Conservation (phyloP, 768 basidiomycete species). For the Psilocybe sp. region DNA sequence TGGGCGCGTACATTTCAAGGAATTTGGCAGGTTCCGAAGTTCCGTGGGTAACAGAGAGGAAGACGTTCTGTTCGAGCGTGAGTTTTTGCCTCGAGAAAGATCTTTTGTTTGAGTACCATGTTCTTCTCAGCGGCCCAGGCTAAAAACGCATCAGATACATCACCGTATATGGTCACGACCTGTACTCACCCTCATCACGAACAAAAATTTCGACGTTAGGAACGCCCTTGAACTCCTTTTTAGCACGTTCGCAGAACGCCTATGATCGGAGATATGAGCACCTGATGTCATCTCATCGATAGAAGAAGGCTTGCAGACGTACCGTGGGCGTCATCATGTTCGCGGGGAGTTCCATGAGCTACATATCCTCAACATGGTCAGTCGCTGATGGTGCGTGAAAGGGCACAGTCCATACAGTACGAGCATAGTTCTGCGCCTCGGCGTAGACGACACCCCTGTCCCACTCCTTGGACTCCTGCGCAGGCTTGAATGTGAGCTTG, state of each 20-base stretch:
- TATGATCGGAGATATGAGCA: slow-evolving; percentile 21
- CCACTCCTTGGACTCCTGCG: slow-evolving; percentile 58
- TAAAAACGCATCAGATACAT: slow-evolving; percentile 20
- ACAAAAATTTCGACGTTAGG: slow-evolving; percentile 67
- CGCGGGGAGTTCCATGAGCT: slow-evolving; percentile 84
- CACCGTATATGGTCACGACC: neutral
- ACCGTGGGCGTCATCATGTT: slow-evolving; percentile 87
- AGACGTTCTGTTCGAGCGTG: slow-evolving; percentile 51
- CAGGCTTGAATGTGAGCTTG: slow-evolving; percentile 46
- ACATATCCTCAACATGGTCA: slow-evolving; percentile 4
- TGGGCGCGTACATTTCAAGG: slow-evolving; percentile 81
- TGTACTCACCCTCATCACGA: slow-evolving; percentile 63
- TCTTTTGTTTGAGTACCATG: slow-evolving; percentile 51
- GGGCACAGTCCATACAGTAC: slow-evolving; percentile 49
- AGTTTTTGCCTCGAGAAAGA: neutral
- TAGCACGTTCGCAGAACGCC: slow-evolving; percentile 70
- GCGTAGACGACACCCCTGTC: slow-evolving; percentile 72
- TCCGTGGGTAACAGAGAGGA: slow-evolving; percentile 85
- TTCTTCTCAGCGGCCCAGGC: slow-evolving; percentile 82
- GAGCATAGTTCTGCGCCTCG: slow-evolving; percentile 74
- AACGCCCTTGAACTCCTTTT: slow-evolving; percentile 64
- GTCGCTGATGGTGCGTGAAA: neutral
- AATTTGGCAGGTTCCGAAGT: slow-evolving; percentile 83
- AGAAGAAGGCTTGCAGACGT: slow-evolving; percentile 14
- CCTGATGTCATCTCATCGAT: neutral